Percentiles rank a stretch among this genome's conserved stretches.
These are phyloP conservation scores for Penicillium freii DNA, from an alignment of 2,329 filamentous ascomycete genomes.

Conservation along the genomic window DNA sequence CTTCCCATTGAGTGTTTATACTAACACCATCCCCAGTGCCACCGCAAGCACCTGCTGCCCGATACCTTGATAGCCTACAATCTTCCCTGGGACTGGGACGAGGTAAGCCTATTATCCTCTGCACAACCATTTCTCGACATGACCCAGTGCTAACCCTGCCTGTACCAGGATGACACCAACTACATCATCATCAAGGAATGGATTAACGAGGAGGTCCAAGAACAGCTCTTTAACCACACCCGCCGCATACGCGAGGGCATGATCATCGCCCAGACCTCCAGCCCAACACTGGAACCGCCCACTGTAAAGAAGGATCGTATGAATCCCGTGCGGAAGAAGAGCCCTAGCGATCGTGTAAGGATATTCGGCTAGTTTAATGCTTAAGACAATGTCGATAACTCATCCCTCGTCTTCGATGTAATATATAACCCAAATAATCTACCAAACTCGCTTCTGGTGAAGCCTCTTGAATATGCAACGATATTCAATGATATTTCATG, in stretches of 20 bases:
- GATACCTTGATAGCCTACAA: conserved; percentile 48
- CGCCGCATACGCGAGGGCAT: conserved; percentile 58
- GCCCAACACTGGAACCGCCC: too few relatives aligned
- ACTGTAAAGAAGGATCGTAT: too few relatives aligned
- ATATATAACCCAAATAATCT: too few relatives aligned
- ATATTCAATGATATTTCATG: too few relatives aligned
- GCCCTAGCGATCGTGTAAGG: too few relatives aligned
- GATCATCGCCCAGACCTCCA: conserved; percentile 30
- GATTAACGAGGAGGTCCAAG: conserved; percentile 69
- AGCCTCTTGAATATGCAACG: too few relatives aligned
- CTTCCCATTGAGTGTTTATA: background rate
- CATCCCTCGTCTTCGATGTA: too few relatives aligned
- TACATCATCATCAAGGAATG: conserved; percentile 72
- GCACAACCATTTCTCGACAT: background rate
- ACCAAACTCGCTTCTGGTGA: too few relatives aligned
- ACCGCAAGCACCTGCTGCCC: conserved; percentile 47
- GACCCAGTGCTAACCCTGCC: too few relatives aligned
- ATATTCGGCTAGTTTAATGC: too few relatives aligned
- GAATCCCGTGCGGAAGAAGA: too few relatives aligned
- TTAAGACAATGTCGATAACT: too few relatives aligned
- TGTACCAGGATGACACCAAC: conserved; percentile 54
- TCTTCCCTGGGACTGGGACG: conserved; percentile 48
- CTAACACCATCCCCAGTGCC: conserved; percentile 35
- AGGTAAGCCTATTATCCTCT: conserved; percentile 32
- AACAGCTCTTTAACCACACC: conserved; percentile 71